Evolutionary conservation across 495 filamentous ascomycete genomes (phyloP), one percentile per base, ranked within the genome.

Genomic region (Aspergillus hancockii): DNA sequence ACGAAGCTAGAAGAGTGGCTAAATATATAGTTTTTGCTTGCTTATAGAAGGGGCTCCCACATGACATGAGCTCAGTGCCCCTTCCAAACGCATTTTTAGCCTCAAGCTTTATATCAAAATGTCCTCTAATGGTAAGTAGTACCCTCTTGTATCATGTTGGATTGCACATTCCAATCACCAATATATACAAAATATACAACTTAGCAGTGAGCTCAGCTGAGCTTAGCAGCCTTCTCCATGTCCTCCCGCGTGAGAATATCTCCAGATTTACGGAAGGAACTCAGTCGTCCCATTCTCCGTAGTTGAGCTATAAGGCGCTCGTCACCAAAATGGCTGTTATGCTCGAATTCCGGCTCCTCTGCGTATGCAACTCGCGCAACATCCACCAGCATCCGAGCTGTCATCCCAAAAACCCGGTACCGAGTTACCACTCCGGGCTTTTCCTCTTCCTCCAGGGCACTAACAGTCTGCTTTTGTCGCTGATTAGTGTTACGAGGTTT

Each of bases 381-480:
- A 71, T 97, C 93, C 4, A 96, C 89, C 40, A 96, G 64, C 30
- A 96, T 93, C 40, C 91, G 77, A 8, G 90, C 92, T 49, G 93
- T 97, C 90, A 96, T 93, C 19, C 92, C 92, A 79, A 90, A 96
- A 8, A 97, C 90, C 21, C 88, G 83, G 69, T 92, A 93, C 18
- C 86, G 78, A 49, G 76, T 77, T 9, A 82, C 59, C 18, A 76
- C 68, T 1, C 70, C 66, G 1, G 69, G 43, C 21, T 78, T 72
- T 65, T 81, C 75, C 31, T 74, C 75, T 22, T 72, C 73, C 52
- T 75, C 70, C n/a, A 79, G 69, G 13, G 66, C 47, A 41, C 71
- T 72, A 19, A 75, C 70, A 23, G 73, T 65, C 22, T 57, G 49
- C 36, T 66, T 61, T 52, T 72, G 64, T 21, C 61, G 58, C 22